Evolutionary conservation across 1,284 basidiomycete species (phyloP).

Genomic region (Volvariella surrecta): DNA sequence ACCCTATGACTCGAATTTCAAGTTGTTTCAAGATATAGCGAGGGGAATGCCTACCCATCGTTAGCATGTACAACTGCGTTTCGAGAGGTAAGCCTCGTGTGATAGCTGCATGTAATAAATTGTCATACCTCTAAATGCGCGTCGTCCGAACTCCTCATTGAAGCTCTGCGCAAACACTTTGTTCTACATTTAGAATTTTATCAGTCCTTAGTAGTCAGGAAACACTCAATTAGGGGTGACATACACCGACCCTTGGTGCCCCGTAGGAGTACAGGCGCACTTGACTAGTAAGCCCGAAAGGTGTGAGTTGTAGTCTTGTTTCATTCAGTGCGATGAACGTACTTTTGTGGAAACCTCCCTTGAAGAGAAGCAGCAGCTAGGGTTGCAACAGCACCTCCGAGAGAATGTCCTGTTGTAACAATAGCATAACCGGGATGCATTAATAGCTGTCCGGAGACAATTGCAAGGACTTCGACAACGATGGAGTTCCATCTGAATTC

Average conservation of each 20-base stretch:
- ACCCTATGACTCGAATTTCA: slow-evolving; percentile 20
- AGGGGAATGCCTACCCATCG: slow-evolving; percentile 26
- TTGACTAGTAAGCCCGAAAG: slow-evolving; percentile 16
- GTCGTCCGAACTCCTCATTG: slow-evolving; percentile 26
- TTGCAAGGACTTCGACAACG: slow-evolving; percentile 8
- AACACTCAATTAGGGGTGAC: slow-evolving; percentile 4
- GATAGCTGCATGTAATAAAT: neutral
- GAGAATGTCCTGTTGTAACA: slow-evolving; percentile 24
- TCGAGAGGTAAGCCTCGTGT: neutral
- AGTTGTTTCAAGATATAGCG: neutral
- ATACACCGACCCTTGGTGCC: slow-evolving; percentile 34
- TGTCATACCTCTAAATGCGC: slow-evolving; percentile 25
- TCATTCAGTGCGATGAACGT: slow-evolving; percentile 12
- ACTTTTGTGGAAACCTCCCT: slow-evolving; percentile 30
- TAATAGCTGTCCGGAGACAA: slow-evolving; percentile 4
- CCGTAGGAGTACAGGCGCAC: slow-evolving; percentile 38
- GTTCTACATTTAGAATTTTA: slow-evolving; percentile 22
- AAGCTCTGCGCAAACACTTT: slow-evolving; percentile 32
- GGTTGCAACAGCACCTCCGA: slow-evolving; percentile 32
- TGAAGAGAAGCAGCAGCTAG: slow-evolving; percentile 33
- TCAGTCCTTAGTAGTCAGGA: neutral
- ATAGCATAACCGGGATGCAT: slow-evolving; percentile 17
- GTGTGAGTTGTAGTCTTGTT: too few species aligned
- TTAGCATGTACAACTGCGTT: slow-evolving; percentile 33
- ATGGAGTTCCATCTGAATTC: slow-evolving; percentile 9